Base-by-base conservation (phyloP, 2,329 filamentous ascomycete species). In the Ascochyta pisi region DNA sequence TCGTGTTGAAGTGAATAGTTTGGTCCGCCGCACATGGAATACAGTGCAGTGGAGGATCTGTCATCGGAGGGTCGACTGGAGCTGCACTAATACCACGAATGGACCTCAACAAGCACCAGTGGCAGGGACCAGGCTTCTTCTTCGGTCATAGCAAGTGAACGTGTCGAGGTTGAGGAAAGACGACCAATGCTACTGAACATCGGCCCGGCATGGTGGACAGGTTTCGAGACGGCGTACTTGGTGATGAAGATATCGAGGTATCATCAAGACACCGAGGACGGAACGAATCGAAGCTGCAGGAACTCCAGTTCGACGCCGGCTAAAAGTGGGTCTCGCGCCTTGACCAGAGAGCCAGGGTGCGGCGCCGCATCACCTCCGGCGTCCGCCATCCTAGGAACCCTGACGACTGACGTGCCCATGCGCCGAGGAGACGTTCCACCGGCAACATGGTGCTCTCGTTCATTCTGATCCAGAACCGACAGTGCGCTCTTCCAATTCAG, bases 401-500 rank as follows among this genome's bases (percentile, higher is more conserved):
- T 47, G 53, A 46, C 53, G 53, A 55, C 47, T 38, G 46, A 41
- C 47, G 41, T 22, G 42, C 53, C 38, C 53, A 56, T 56, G 53
- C 53, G 53, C 53, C 53, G 53, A 50, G 47, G 47, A 40, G 47
- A 50, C 42, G n/a, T 47, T 48, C 53, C 42, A 48, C 35, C 35
- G 40, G 47, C 53, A 51, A 51, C 24, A 83, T 82, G 80, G 80
- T 95, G 75, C 85, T 96, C 68, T 96, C 91, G 50, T 96, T 96
- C 72, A 94, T 96, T 64, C 82, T 96, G 62, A 93, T 96, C 52
- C 91, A 96, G 73, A 96, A 96, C 76, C 86, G 91, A 66, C 92
- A 96, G 90, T 94, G 77, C 41, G 80, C 44, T 31, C 12, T 29
- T 42, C 29, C 12, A 4, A 8, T 3, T 13, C 12, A 7, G 15